A percentile compares a stretch with the other conserved stretches of the same genome.
phyloP scores from a whole-genome alignment of 768 basidiomycete species.

The Leucogyrophana mollusca region DNA sequence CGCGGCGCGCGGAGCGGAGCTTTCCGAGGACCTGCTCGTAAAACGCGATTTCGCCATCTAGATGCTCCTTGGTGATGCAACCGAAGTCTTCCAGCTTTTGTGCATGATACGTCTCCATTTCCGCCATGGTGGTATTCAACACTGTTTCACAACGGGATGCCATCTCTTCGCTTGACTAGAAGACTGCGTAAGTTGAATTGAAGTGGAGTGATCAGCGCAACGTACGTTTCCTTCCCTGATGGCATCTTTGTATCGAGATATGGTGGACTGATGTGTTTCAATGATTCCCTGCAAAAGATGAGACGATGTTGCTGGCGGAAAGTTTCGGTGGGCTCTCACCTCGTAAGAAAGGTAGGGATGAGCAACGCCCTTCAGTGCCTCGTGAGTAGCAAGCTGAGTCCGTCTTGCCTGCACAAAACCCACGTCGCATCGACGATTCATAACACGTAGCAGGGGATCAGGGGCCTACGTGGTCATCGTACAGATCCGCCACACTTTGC shows the following conservation, averaged over 20 bases:
- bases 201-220: slow-evolving; percentile 2
- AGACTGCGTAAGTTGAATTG: slow-evolving; percentile 4
- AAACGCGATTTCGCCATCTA: slow-evolving; percentile 76
- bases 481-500: slow-evolving; percentile 73
- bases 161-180: slow-evolving; percentile 60
- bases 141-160: slow-evolving; percentile 83
- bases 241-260: slow-evolving; percentile 63
- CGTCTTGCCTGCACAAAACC: slow-evolving; percentile 71
- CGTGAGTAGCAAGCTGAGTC: slow-evolving; percentile 72
- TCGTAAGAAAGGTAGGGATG: slow-evolving; percentile 75
- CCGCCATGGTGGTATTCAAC: slow-evolving; percentile 84
- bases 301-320: neutral
- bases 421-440: slow-evolving; percentile 3
- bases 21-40: slow-evolving; percentile 70
- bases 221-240: slow-evolving; percentile 35
- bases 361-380: slow-evolving; percentile 70
- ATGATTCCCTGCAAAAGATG: slow-evolving; percentile 51
- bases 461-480: slow-evolving; percentile 69
- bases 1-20: slow-evolving; percentile 53
- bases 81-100: slow-evolving; percentile 74
- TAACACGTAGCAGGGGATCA: neutral
- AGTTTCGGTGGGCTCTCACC: slow-evolving; percentile 32
- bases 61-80: slow-evolving; percentile 57
- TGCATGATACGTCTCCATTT: slow-evolving; percentile 77
- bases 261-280: slow-evolving; percentile 72